Conservation (phyloP, 139 green algal species). For the Astrephomene gubernaculifera region DNA sequence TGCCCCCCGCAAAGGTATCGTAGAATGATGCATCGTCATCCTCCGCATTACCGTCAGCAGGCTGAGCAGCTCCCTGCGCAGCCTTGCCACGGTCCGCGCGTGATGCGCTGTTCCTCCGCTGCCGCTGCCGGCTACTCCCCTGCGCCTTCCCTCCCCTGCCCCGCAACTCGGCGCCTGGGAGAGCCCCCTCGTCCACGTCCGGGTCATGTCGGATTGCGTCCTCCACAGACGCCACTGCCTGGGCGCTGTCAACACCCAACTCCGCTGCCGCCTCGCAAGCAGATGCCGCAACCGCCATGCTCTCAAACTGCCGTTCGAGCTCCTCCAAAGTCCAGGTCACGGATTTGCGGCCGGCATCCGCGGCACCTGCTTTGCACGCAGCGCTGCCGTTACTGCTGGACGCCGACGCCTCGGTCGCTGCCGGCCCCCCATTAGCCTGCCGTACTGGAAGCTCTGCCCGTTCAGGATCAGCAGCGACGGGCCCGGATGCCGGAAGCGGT, state of each 20-base stretch:
- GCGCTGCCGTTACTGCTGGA: background rate
- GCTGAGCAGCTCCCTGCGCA: background rate
- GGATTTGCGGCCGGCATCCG: background rate
- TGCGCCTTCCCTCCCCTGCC: background rate
- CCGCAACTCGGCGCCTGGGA: background rate
- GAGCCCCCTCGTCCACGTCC: background rate
- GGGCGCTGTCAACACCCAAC: too few species aligned
- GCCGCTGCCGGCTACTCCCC: background rate
- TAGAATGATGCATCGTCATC: constrained; percentile 29
- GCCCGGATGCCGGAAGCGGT: background rate
- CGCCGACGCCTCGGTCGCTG: background rate
- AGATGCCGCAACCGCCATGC: background rate
- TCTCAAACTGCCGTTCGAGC: constrained; percentile 28
- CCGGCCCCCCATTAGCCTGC: background rate
- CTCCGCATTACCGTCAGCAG: background rate
- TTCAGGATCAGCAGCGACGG: background rate
- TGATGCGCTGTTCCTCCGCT: background rate
- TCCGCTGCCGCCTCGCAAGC: background rate
- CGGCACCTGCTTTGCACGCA: too few species aligned
- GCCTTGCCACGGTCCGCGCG: background rate
- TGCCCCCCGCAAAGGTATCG: background rate
- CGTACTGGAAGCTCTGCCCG: too few species aligned
- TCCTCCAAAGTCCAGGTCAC: constrained; percentile 33
- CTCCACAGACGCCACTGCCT: too few species aligned
- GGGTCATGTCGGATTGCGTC: background rate